Conservation (phyloP, 306 rosid genomes). For the Cucurbita maxima region DNA sequence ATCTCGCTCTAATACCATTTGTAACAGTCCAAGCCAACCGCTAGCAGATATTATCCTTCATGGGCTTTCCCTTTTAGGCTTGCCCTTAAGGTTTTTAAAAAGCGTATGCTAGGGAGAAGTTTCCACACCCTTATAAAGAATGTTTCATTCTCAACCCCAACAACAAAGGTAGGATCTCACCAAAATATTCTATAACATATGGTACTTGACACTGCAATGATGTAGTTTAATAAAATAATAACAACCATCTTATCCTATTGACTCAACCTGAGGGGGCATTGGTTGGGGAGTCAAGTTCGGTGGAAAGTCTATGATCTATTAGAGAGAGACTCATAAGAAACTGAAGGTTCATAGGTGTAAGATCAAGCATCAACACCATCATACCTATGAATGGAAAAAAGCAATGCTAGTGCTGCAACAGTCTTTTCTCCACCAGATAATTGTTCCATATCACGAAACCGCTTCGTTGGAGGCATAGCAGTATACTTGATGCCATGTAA, state of each 20-base stretch:
- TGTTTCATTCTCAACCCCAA: too few relatives aligned
- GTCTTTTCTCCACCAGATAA: constrained; percentile 98
- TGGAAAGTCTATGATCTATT: neutral
- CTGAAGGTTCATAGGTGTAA: neutral
- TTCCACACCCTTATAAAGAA: too few relatives aligned
- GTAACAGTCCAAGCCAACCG: too few relatives aligned
- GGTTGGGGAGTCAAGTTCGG: neutral
- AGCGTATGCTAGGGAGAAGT: too few relatives aligned
- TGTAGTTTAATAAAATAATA: neutral
- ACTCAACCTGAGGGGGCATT: neutral
- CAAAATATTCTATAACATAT: neutral
- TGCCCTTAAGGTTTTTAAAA: too few relatives aligned
- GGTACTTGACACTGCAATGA: neutral
- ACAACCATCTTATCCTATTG: neutral
- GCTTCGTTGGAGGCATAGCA: constrained; percentile 98
- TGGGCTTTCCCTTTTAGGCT: too few relatives aligned
- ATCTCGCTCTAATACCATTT: too few relatives aligned
- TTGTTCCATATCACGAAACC: constrained; percentile 97
- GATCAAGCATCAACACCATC: neutral
- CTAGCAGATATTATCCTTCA: too few relatives aligned
- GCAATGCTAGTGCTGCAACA: constrained; percentile 90
- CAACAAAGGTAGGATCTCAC: too few relatives aligned
- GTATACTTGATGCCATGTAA: constrained; percentile 91
- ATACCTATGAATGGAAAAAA: constrained; percentile 91
- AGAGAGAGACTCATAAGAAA: neutral